Percentiles rank a stretch among this genome's conserved stretches.
These are phyloP conservation scores for Neonectria hederae DNA, from an alignment of 2,329 filamentous ascomycete species.

Conservation along the genomic window DNA sequence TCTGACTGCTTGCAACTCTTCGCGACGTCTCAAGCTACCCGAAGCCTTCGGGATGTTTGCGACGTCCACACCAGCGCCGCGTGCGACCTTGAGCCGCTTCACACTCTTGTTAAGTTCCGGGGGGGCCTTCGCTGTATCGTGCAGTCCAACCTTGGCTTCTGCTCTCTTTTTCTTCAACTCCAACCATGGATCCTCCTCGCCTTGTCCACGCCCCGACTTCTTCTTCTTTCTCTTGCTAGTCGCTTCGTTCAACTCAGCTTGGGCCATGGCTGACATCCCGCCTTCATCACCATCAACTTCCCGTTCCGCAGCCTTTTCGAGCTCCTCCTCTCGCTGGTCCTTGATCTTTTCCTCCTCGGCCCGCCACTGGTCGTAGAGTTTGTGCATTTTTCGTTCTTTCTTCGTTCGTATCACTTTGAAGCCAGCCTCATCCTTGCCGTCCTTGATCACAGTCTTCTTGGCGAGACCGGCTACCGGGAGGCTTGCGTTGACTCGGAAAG, in stretches of 20 bases:
- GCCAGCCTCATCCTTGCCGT: constrained; percentile 71
- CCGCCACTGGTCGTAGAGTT: constrained; percentile 80
- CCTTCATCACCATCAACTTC: constrained; percentile 69
- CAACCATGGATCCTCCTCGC: constrained; percentile 79
- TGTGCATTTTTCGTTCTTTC: constrained; percentile 85
- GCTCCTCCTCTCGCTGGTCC: constrained; percentile 72
- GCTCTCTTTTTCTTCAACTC: constrained; percentile 74
- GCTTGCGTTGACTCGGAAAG: constrained; percentile 83
- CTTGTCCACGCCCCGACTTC: constrained; percentile 60
- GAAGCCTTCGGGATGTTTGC: constrained; percentile 50
- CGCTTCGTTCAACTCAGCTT: constrained; percentile 51
- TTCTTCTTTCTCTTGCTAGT: constrained; percentile 48
- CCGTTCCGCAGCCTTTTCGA: constrained; percentile 69
- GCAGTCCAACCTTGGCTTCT: constrained; percentile 60
- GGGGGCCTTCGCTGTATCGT: constrained; percentile 77
- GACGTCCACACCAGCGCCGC: constrained; percentile 48
- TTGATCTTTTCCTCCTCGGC: constrained; percentile 72
- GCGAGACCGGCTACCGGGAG: constrained; percentile 79
- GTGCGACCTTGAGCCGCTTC: constrained; percentile 48
- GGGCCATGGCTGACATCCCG: constrained; percentile 57
- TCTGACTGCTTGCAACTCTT: constrained; percentile 49
- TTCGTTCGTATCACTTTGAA: constrained; percentile 77
- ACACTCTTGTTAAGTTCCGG: constrained; percentile 70
- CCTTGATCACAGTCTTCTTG: constrained; percentile 65
- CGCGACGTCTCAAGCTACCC: constrained; percentile 51